These are phyloP conservation scores for Malassezia sp. DNA, from an alignment of 1,284 basidiomycete species.

Conservation along the genomic window DNA sequence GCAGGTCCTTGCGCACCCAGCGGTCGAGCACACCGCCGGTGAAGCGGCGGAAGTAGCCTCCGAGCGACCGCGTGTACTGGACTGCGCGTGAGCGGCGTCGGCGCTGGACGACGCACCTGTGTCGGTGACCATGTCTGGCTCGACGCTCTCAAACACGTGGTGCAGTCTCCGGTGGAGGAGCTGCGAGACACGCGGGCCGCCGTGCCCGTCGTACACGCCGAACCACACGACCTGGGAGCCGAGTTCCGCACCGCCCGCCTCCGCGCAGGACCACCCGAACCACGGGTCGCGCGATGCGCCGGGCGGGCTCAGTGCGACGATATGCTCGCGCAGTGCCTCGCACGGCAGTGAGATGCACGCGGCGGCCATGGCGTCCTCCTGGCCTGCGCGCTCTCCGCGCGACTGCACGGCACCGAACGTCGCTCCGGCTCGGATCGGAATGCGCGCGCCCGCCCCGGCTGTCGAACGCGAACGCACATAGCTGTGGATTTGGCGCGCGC, in stretches of 20 bases:
- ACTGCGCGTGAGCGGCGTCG: slow-evolving; percentile 14
- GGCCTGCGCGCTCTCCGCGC: slow-evolving; percentile 33
- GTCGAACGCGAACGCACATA: slow-evolving; percentile 12
- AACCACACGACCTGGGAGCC: slow-evolving; percentile 44
- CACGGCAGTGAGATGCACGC: slow-evolving; percentile 33
- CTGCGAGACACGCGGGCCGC: slow-evolving; percentile 31
- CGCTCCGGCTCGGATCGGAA: slow-evolving; percentile 12
- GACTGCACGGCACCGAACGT: slow-evolving; percentile 14
- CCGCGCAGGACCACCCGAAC: slow-evolving; percentile 26
- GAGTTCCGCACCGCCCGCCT: slow-evolving; percentile 31
- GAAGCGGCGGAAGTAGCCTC: slow-evolving; percentile 42
- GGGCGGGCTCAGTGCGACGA: slow-evolving; percentile 18
- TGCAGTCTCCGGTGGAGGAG: slow-evolving; percentile 34
- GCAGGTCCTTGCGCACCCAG: slow-evolving; percentile 31
- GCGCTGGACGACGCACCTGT: slow-evolving; percentile 12
- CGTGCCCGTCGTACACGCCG: slow-evolving; percentile 43
- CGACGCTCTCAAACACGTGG: slow-evolving; percentile 30
- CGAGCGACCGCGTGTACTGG: slow-evolving; percentile 34
- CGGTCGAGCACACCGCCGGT: slow-evolving; percentile 31
- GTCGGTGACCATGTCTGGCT: slow-evolving; percentile 34
- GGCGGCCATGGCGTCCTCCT: slow-evolving; percentile 39
- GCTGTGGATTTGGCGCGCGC: slow-evolving; percentile 3
- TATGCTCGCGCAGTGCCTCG: slow-evolving; percentile 23
- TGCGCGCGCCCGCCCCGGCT: slow-evolving; percentile 9
- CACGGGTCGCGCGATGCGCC: slow-evolving; percentile 15